phyloP scores from a whole-genome alignment of 495 filamentous ascomycete genomes.

The Chaetomium cochliodes region DNA sequence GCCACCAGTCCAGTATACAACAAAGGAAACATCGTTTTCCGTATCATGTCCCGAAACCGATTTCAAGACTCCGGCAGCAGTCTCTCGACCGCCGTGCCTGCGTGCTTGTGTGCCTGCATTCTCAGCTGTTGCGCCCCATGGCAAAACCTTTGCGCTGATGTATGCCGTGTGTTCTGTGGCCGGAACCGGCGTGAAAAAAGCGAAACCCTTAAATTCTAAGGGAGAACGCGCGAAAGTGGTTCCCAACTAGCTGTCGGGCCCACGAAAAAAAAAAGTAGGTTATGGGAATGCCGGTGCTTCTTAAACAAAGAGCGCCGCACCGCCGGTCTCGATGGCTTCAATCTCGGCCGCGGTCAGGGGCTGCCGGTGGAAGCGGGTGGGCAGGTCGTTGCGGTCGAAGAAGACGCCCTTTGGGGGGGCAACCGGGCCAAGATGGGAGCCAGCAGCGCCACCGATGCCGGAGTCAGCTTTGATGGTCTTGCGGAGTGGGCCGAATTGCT shows the following conservation, averaged over 20 bases:
- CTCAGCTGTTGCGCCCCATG: background rate
- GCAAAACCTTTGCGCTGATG: background rate
- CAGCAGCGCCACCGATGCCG: constrained; percentile 63
- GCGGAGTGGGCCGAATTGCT: constrained; percentile 87
- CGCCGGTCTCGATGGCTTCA: constrained; percentile 89
- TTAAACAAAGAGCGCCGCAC: constrained; percentile 56
- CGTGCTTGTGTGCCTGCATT: background rate
- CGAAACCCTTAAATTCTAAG: background rate
- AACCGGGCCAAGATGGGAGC: constrained; percentile 67
- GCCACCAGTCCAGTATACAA: background rate
- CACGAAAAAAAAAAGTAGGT: background rate
- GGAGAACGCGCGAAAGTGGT: background rate
- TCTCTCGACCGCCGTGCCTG: no score
- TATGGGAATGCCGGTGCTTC: background rate
- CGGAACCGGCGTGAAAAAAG: background rate
- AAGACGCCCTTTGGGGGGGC: constrained; percentile 67
- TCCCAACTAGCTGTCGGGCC: background rate
- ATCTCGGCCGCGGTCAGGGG: constrained; percentile 79
- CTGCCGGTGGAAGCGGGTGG: constrained; percentile 72
- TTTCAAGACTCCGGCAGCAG: background rate
- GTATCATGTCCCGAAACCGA: background rate
- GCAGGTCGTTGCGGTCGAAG: constrained; percentile 89
- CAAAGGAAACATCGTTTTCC: constrained; percentile 8
- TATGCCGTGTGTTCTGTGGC: background rate
- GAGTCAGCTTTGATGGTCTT: constrained; percentile 51